These are phyloP conservation scores for Carex pumila DNA, from an alignment of 176 grass and related monocot genomes.

Conservation along the genomic window DNA sequence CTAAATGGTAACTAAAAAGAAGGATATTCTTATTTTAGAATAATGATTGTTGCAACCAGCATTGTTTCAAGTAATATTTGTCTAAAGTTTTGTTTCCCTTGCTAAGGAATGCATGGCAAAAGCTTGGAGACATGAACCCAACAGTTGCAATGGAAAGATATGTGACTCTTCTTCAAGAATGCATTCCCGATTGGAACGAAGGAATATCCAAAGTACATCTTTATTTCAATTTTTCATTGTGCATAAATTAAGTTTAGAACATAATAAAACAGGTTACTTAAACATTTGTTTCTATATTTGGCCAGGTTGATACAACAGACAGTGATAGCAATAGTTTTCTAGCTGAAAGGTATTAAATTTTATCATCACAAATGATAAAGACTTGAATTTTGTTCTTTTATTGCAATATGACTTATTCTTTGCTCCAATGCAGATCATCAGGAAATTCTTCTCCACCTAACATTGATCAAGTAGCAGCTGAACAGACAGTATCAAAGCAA, in stretches of 20 bases:
- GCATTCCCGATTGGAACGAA: constrained; percentile 31
- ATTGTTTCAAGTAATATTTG: not conserved
- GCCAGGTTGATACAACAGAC: constrained; percentile 16
- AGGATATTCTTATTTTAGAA: not conserved
- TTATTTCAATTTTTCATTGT: not conserved
- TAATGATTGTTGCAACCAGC: not conserved
- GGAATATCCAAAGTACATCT: constrained; percentile 13
- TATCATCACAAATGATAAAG: not conserved
- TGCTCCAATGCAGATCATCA: constrained; percentile 20
- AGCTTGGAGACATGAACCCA: constrained; percentile 38
- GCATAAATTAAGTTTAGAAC: not conserved
- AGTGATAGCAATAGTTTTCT: constrained; percentile 22
- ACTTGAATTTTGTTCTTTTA: constrained; percentile 3
- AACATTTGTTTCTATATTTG: not conserved
- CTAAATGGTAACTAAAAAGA: not conserved
- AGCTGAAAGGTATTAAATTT: constrained; percentile 16
- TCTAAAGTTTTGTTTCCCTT: not conserved
- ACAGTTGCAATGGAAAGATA: constrained; percentile 44
- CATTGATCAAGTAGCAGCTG: constrained; percentile 8
- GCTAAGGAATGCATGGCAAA: constrained; percentile 43
- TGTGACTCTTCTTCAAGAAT: constrained; percentile 29
- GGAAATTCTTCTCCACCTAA: constrained; percentile 22
- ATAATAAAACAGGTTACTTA: not conserved
- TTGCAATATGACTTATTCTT: constrained; percentile 8
- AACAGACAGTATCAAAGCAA: constrained; percentile 25